Evolutionary conservation across 768 basidiomycete genomes (phyloP).

Genomic region (Boletus vinaceobasis): DNA sequence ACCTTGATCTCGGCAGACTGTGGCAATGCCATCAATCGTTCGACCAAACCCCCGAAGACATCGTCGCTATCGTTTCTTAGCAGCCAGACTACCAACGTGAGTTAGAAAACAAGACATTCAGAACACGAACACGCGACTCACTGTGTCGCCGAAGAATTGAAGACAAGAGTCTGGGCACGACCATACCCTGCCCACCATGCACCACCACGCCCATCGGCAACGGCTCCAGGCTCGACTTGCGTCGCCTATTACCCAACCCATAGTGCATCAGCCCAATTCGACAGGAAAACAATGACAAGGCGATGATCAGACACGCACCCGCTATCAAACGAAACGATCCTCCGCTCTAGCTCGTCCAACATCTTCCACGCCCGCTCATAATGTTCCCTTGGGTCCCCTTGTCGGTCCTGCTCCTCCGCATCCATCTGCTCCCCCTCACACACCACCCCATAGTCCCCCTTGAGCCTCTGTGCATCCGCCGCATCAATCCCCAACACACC

Average conservation of each 20-base stretch:
- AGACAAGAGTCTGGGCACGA: slow-evolving; percentile 61
- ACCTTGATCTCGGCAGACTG: slow-evolving; percentile 59
- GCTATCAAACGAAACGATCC: slow-evolving; percentile 52
- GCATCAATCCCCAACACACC: slow-evolving; percentile 53
- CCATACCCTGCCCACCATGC: slow-evolving; percentile 40
- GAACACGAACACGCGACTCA: slow-evolving; percentile 34
- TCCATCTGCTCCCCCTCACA: slow-evolving; percentile 29
- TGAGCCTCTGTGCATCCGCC: slow-evolving; percentile 54
- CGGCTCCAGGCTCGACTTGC: slow-evolving; percentile 43
- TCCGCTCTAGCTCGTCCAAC: slow-evolving; percentile 58
- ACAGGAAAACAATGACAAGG: neutral
- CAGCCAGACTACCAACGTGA: slow-evolving; percentile 53
- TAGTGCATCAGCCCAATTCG: neutral
- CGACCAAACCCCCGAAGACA: slow-evolving; percentile 51
- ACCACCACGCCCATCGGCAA: slow-evolving; percentile 15
- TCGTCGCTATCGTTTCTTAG: slow-evolving; percentile 54
- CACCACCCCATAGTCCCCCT: slow-evolving; percentile 45
- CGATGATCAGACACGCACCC: slow-evolving; percentile 35
- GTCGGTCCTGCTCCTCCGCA: slow-evolving; percentile 21
- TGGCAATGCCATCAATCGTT: slow-evolving; percentile 55
- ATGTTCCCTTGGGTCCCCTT: slow-evolving; percentile 46
- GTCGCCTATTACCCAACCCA: slow-evolving; percentile 30
- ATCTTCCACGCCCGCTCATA: slow-evolving; percentile 57
- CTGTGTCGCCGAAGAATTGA: slow-evolving; percentile 65
- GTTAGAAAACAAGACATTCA: slow-evolving; percentile 6